Base-by-base conservation (phyloP, 1,284 basidiomycete genomes). In the Fomitopsis pinicola region DNA sequence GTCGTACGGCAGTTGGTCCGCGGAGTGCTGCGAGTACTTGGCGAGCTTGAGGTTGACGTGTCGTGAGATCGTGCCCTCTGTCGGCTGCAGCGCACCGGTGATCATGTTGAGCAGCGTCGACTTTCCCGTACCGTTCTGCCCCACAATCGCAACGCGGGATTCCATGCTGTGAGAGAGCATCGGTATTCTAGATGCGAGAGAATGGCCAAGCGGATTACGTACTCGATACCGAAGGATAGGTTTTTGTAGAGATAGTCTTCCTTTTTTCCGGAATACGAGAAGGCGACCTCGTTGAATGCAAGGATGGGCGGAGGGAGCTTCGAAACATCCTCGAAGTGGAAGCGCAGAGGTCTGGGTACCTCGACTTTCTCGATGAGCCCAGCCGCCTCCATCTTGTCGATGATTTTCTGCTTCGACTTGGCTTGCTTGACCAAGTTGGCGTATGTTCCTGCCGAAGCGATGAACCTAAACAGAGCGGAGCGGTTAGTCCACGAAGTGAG, bases 341-440 rank as follows among this genome's bases (percentile, higher is more conserved):
- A 99, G 59, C 87, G 84, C 59, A 98, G 80, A 45, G 86, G 85
- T 70, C 85, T 88, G 56, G 85, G 82, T 7, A 75, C 72, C 72
- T 94, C 91, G 61, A 98, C 81, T 76, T 94, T 94, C 78, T 98
- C 94, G 71, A 98, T 84, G 48, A 98, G 83, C 69, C 97, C 97
- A 14, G 96, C 97, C n/a, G 97, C 97, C 82, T 98, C 97, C 97
- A 99, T 98, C 87, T 99, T 99, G 84, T 99, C 97, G 77, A 99
- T 97, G 67, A 97, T 97, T 82, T 99, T 98, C 77, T 98, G 97
- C 80, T 99, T 99, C 55, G 95, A 98, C 82, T 99, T 98, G 71
- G 97, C 97, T 79, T 99, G 97, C 75, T 91, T 94, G 72, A 98
- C 97, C 69, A 98, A 86, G 78, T 98, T 99, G 73, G 97, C 97